Base-by-base conservation (phyloP, 2,329 filamentous ascomycete genomes). In the Setomelanomma holmii region DNA sequence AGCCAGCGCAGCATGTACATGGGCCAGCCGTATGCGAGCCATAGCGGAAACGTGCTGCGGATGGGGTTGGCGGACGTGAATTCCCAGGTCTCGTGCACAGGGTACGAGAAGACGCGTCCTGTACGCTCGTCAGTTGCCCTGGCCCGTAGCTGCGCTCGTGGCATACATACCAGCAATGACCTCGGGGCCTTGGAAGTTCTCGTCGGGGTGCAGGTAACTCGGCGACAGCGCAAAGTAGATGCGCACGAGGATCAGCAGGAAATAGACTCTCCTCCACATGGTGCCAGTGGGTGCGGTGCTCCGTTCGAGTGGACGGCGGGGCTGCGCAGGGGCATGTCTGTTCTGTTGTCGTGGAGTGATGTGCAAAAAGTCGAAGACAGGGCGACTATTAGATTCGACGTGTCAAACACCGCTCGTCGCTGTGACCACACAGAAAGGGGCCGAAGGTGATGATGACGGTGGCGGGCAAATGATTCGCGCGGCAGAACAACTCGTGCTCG, bases 121-220 rank as follows among this genome's bases (percentile, higher is more conserved):
- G 69, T 12, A n/a, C n/a, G n/a, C 12, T 30, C 12, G 24, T 30
- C 12, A 30, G 24, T 7, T 6, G 24, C 24, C n/a, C n/a, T n/a
- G 24, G 24, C 12, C 7, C 24, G 24, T 30, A 30, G 24, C 6
- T 30, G 24, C 24, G 12, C 7, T 30, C 24, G 7, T 30, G 24
- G 24, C n/a, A 12, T 21, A 49, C 64, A 45, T 67, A 97, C 93
- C 93, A 69, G 93, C 93, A 70, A 98, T 95, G 60, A 98, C 89
- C 80, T 99, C 95, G 14, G 95, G 95, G 30, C 95, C 95, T 79
- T 99, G 95, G 70, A 99, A 99, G 80, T 98, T 95, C 82, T 99
- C 95, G 79, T 99, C 95, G 4, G 95, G 95, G 75, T 99, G 95
- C 40, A 99, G 85, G 76, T 99, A 99, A 81, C 93, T 98, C 53